Evolutionary conservation across 441 rosid species (phyloP).

Genomic region (Omphalea diandra): DNA sequence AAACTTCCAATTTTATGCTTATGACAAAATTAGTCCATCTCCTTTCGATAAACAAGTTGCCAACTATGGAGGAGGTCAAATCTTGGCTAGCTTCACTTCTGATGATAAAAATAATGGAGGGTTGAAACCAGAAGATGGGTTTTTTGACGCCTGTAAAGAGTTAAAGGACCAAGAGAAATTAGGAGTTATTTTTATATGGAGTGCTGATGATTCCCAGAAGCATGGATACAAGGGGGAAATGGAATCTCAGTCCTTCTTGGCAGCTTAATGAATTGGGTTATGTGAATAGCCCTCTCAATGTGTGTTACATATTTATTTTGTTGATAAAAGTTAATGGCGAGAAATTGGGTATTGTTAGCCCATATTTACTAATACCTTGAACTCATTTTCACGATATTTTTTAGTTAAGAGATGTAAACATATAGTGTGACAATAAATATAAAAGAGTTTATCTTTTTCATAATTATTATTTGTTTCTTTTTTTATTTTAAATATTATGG

Average conservation of each 20-base stretch:
- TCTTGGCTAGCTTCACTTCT: conserved; percentile 11
- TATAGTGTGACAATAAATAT: no score
- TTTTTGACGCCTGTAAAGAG: conserved; percentile 10
- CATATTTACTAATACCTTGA: no score
- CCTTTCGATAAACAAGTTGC: conserved; percentile 3
- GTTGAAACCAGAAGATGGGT: conserved; percentile 8
- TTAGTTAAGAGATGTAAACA: no score
- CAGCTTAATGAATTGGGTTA: no score
- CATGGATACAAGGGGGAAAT: conserved; percentile 12
- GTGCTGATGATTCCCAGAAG: conserved; percentile 16
- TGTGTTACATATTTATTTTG: neutral
- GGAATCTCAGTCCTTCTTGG: neutral
- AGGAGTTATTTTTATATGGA: conserved; percentile 17
- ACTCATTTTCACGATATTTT: no score
- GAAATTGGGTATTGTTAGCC: neutral
- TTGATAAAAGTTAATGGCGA: neutral
- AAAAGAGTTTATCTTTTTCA: no score
- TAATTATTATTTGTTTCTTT: no score
- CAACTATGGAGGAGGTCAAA: conserved; percentile 11
- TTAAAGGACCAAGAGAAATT: neutral
- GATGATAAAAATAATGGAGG: conserved; percentile 14
- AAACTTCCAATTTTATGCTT: conserved; percentile 21
- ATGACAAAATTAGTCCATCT: conserved; percentile 6
- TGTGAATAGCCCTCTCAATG: no score
- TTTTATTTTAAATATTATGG: no score